A percentile compares a stretch with the other conserved stretches of the same genome.
These are phyloP conservation scores for Podila epigama DNA, from an alignment of 192 early-diverging fungal genomes.

Conservation along the genomic window DNA sequence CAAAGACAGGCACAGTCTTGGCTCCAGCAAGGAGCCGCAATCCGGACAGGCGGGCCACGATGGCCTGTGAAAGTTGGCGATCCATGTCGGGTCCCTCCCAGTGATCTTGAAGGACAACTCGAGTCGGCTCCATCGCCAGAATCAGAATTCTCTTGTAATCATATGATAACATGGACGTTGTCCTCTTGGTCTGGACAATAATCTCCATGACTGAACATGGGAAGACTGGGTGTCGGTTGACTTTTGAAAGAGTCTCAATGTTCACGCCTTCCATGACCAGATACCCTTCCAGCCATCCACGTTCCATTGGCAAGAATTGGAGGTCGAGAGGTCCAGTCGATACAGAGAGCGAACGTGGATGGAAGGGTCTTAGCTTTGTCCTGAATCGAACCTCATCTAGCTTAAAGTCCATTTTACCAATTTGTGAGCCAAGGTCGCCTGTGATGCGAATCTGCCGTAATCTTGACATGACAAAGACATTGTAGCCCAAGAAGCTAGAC, in stretches of 20 bases:
- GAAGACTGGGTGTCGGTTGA: constrained; percentile 18
- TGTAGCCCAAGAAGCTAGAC: constrained; percentile 53
- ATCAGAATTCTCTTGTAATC: constrained; percentile 80
- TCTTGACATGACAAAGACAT: constrained; percentile 51
- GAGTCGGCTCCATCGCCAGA: constrained; percentile 61
- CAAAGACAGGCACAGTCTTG: constrained; percentile 46
- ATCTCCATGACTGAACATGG: constrained; percentile 51
- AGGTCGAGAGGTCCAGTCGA: constrained; percentile 55
- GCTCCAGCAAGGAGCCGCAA: constrained; percentile 30
- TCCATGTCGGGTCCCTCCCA: constrained; percentile 54
- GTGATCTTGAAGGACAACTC: constrained; percentile 53
- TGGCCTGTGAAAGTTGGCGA: constrained; percentile 19
- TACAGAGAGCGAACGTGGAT: constrained; percentile 48
- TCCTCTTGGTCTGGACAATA: constrained; percentile 53
- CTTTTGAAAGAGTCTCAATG: constrained; percentile 32
- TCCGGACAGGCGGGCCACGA: constrained; percentile 23
- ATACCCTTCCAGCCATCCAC: constrained; percentile 65
- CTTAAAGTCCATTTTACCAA: constrained; percentile 62
- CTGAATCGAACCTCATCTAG: constrained; percentile 55
- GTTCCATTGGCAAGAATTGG: constrained; percentile 38
- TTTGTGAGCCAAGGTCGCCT: constrained; percentile 68
- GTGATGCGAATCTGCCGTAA: constrained; percentile 58
- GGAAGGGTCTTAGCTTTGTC: constrained; percentile 49
- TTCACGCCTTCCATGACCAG: constrained; percentile 51
- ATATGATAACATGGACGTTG: constrained; percentile 70